These are phyloP conservation scores for Cordyceps cicadae DNA, from an alignment of 2,329 filamentous ascomycete species.

Conservation along the genomic window DNA sequence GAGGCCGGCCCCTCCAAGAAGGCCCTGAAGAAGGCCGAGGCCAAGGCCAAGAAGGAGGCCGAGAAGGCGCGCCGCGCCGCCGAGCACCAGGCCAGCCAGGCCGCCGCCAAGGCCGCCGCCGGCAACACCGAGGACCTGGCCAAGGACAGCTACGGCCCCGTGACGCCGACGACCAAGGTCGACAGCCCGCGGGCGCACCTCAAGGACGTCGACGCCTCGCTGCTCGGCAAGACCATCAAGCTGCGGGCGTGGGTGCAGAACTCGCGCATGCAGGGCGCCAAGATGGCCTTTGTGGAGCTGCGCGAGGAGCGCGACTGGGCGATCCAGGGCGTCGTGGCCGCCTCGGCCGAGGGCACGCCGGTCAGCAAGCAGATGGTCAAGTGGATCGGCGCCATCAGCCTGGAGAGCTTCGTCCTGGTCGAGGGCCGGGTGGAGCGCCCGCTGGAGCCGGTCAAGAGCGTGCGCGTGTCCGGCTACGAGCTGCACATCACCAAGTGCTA, in stretches of 20 bases:
- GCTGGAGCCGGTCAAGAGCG: constrained; percentile 80
- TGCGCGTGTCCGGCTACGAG: constrained; percentile 70
- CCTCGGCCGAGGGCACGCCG: constrained; percentile 55
- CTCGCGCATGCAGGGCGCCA: constrained; percentile 77
- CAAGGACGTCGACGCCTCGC: constrained; percentile 52
- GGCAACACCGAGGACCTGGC: constrained; percentile 61
- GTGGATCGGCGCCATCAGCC: constrained; percentile 65
- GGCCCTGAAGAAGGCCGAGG: constrained; percentile 74
- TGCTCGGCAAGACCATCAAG: constrained; percentile 62
- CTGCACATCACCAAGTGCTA: constrained; percentile 83
- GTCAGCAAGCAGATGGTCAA: constrained; percentile 90
- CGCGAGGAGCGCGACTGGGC: constrained; percentile 66
- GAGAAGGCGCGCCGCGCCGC: constrained; percentile 64
- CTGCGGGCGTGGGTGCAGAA: constrained; percentile 82
- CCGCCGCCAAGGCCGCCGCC: constrained; percentile 56
- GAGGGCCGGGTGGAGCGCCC: constrained; percentile 76
- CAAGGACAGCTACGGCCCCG: constrained; percentile 72
- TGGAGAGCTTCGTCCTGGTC: constrained; percentile 75
- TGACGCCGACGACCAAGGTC: constrained; percentile 48
- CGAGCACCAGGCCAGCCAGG: constrained; percentile 66
- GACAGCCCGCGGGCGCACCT: constrained; percentile 53
- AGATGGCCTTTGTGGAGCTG: constrained; percentile 85
- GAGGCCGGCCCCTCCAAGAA: constrained; percentile 56
- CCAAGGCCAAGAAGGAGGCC: constrained; percentile 82
- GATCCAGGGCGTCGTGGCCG: constrained; percentile 72